Conservation (phyloP, 2,329 filamentous ascomycete genomes). For the Paraconiothyrium sp. region DNA sequence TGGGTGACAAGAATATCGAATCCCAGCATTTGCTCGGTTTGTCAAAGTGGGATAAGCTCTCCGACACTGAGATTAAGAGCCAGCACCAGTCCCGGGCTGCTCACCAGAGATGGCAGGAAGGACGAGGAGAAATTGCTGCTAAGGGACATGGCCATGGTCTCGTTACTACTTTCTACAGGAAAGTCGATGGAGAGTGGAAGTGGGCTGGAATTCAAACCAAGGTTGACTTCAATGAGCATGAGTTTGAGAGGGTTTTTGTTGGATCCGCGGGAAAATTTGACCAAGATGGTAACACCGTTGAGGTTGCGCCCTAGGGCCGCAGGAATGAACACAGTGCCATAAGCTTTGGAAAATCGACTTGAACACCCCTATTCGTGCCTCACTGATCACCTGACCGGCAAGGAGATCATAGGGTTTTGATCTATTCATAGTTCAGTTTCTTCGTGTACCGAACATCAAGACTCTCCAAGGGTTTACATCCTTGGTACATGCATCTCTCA, state of each 20-base stretch:
- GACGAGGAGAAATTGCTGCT: conserved; percentile 3
- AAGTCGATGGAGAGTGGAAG: background rate
- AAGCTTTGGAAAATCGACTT: background rate
- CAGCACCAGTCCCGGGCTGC: conserved; percentile 4
- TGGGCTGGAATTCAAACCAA: conserved; percentile 9
- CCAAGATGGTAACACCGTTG: conserved; percentile 3
- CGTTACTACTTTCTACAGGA: conserved; percentile 3
- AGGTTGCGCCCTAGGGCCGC: background rate
- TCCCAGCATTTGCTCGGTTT: conserved; percentile 5
- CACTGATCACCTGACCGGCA: background rate
- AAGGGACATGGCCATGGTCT: conserved; percentile 5
- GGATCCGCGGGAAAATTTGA: conserved; percentile 4
- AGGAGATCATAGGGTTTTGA: background rate
- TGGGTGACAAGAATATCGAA: conserved; percentile 1
- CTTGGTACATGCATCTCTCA: background rate
- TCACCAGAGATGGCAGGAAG: conserved; percentile 4
- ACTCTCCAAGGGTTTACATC: background rate
- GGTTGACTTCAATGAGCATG: conserved; percentile 8
- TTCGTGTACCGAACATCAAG: background rate
- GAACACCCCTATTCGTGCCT: background rate
- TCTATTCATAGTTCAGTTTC: background rate
- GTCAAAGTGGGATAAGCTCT: conserved; percentile 9
- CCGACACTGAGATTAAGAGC: conserved; percentile 6
- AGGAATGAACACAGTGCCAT: background rate
- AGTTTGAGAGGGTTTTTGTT: conserved; percentile 8